phyloP scores from a whole-genome alignment of 768 basidiomycete genomes.

The Candolleomyces eurysporus region DNA sequence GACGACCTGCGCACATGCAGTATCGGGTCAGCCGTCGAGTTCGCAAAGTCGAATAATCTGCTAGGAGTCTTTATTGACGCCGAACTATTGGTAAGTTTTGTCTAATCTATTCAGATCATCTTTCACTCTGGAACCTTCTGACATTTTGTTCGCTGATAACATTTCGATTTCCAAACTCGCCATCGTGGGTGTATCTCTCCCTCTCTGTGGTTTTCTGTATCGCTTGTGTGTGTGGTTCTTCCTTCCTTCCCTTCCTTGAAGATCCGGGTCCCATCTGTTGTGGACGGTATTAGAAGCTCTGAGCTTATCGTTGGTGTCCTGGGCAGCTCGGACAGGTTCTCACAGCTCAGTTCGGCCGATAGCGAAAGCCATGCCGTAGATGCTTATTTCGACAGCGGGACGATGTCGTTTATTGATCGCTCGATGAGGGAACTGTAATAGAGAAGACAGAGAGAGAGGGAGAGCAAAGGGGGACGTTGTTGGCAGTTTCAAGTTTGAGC shows the following conservation, averaged over 20 bases:
- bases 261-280: constrained; percentile 87
- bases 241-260: constrained; percentile 24
- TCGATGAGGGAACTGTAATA: constrained; percentile 49
- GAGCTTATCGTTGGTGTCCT: constrained; percentile 86
- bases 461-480: too few species aligned
- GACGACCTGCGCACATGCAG: constrained; percentile 58
- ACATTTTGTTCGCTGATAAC: background rate
- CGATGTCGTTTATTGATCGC: constrained; percentile 67
- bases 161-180: background rate
- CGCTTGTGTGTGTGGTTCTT: constrained; percentile 1
- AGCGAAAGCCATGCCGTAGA: constrained; percentile 57
- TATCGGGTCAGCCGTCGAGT: constrained; percentile 89
- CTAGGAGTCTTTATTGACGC: constrained; percentile 90
- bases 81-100: constrained; percentile 68
- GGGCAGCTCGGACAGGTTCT: constrained; percentile 52
- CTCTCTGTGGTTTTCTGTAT: too few species aligned
- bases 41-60: constrained; percentile 89
- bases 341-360: constrained; percentile 32
- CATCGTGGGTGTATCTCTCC: background rate
- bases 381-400: constrained; percentile 60
- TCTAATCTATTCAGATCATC: constrained; percentile 3
- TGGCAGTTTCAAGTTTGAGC: too few species aligned
- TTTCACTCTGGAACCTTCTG: background rate
- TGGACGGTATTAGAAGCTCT: constrained; percentile 84
- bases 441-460: constrained; percentile 8